phyloP scores from a whole-genome alignment of 139 green algal genomes.

The Monoraphidium neglectum region DNA sequence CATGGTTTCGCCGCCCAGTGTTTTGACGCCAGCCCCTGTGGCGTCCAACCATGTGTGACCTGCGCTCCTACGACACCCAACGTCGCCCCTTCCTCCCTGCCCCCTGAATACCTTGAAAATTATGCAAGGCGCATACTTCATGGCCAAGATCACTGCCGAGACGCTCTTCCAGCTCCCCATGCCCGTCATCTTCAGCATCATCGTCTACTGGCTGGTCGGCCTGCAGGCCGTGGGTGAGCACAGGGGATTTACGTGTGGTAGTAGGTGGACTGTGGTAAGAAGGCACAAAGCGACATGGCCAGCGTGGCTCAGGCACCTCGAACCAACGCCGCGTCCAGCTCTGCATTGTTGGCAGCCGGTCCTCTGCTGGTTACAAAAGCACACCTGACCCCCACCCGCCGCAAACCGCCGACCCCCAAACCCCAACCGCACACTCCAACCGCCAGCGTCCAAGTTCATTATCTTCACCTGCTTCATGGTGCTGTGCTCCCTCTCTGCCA shows the following conservation, averaged over 20 bases:
- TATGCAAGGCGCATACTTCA: slow-evolving; percentile 63
- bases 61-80: no score
- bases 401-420: no score
- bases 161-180: slow-evolving; percentile 40
- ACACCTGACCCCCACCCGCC: no score
- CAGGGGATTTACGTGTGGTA: background rate
- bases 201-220: slow-evolving; percentile 62
- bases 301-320: no score
- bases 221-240: no score
- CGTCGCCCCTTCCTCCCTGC: no score
- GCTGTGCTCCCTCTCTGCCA: slow-evolving; percentile 45
- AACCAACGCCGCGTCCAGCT: background rate
- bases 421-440: no score
- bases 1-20: no score
- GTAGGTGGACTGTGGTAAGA: background rate
- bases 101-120: no score
- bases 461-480: slow-evolving; percentile 57
- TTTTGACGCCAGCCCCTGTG: no score
- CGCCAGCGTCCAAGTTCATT: slow-evolving; percentile 50
- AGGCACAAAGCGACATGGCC: background rate
- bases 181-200: slow-evolving; percentile 47
- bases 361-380: slow-evolving; percentile 7
- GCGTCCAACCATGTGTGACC: no score
- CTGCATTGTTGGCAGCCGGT: background rate
- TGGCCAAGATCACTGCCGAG: slow-evolving; percentile 54